Conservation (phyloP, 2,329 filamentous ascomycete species). For the Cladobotryum mycophilum region DNA sequence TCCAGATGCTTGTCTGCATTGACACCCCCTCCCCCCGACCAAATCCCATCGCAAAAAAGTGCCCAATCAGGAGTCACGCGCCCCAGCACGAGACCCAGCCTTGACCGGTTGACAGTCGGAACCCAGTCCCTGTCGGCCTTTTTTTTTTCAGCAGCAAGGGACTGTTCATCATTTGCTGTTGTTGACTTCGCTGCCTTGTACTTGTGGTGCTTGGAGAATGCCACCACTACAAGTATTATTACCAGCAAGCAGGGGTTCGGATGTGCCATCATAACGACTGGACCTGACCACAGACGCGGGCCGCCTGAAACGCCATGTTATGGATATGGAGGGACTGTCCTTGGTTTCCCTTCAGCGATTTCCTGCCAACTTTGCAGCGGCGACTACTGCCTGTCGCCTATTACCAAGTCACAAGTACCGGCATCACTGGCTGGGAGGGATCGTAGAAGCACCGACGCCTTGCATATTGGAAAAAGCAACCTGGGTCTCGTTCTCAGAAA, state of each 20-base stretch:
- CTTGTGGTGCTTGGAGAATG: no score
- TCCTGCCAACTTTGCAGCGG: background rate
- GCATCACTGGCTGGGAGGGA: no score
- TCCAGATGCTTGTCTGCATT: no score
- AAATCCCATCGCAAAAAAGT: background rate
- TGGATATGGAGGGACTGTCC: background rate
- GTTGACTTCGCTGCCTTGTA: background rate
- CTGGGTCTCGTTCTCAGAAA: no score
- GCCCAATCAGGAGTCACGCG: constrained; percentile 6
- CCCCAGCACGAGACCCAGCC: constrained; percentile 7
- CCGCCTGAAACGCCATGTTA: constrained; percentile 2
- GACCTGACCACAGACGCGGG: background rate
- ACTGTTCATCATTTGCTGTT: background rate
- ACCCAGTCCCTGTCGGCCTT: constrained; percentile 7
- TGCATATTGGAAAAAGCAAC: no score
- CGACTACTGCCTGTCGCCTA: background rate
- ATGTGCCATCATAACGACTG: no score
- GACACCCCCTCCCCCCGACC: no score
- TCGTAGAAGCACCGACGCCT: no score
- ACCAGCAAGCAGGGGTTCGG: no score
- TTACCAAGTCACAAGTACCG: no score
- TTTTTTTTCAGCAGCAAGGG: background rate
- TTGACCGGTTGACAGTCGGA: constrained; percentile 10
- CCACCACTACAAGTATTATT: no score
- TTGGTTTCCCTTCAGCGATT: no score